phyloP scores from a whole-genome alignment of 257 asterid genomes.

The Solanum virginianum region DNA sequence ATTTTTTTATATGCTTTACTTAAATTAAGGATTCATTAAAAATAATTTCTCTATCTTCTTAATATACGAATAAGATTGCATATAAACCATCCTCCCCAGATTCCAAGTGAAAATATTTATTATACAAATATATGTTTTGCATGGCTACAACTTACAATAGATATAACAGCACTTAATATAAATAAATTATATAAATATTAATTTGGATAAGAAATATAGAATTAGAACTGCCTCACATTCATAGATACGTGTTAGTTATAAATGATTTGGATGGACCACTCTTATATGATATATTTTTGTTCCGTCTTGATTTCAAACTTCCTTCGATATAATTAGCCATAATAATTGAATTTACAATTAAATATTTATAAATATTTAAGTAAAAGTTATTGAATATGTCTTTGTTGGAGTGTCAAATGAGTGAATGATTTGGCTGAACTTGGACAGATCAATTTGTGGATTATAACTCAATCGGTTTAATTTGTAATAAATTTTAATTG shows the following conservation, averaged over 20 bases:
- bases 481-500: too few species aligned
- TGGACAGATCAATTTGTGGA: too few species aligned
- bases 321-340: neutral
- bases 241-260: neutral
- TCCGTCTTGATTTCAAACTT: neutral
- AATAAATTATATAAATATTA: neutral
- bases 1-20: too few species aligned
- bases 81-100: too few species aligned
- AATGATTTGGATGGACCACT: neutral
- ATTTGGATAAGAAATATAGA: neutral
- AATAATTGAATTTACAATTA: neutral
- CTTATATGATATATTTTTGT: neutral
- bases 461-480: neutral
- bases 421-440: fast-evolving
- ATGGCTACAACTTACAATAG: neutral
- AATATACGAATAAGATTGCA: too few species aligned
- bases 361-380: neutral
- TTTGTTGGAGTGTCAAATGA: neutral
- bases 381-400: neutral
- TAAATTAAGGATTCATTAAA: too few species aligned
- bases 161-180: neutral
- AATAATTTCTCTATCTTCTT: too few species aligned
- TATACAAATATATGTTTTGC: neutral
- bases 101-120: neutral
- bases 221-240: neutral